Conservation (phyloP, 305 asterid genomes). For the Fraxinus greggii region DNA sequence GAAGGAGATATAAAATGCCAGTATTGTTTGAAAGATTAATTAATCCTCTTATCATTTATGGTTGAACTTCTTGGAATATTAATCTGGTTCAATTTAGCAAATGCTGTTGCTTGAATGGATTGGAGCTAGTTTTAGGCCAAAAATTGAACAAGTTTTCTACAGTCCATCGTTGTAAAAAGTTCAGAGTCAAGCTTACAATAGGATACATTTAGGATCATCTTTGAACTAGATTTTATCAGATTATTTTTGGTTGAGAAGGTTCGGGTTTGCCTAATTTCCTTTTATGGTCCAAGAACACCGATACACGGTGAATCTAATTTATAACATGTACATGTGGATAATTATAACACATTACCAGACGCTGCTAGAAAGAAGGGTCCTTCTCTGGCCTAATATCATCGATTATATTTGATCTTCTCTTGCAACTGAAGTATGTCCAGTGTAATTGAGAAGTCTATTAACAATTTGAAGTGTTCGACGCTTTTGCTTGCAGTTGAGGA, state of each 20-base stretch:
- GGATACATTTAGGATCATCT: background rate
- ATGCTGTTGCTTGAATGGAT: background rate
- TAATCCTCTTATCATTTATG: background rate
- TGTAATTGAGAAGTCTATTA: background rate
- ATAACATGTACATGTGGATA: background rate
- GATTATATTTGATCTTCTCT: background rate
- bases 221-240: background rate
- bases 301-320: background rate
- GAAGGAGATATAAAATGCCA: background rate
- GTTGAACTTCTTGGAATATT: background rate
- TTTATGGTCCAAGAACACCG: background rate
- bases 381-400: background rate
- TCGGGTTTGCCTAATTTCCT: background rate
- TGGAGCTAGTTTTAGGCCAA: background rate
- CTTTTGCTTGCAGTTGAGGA: constrained; percentile 30
- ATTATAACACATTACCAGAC: background rate
- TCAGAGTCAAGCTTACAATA: background rate
- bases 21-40: background rate
- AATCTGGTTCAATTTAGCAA: background rate
- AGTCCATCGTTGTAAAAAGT: background rate
- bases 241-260: background rate
- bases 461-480: background rate
- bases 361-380: background rate
- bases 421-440: background rate
- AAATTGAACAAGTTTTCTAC: background rate